Evolutionary conservation across 2,329 filamentous ascomycete genomes (phyloP).

Genomic region (Davidsoniella virescens): DNA sequence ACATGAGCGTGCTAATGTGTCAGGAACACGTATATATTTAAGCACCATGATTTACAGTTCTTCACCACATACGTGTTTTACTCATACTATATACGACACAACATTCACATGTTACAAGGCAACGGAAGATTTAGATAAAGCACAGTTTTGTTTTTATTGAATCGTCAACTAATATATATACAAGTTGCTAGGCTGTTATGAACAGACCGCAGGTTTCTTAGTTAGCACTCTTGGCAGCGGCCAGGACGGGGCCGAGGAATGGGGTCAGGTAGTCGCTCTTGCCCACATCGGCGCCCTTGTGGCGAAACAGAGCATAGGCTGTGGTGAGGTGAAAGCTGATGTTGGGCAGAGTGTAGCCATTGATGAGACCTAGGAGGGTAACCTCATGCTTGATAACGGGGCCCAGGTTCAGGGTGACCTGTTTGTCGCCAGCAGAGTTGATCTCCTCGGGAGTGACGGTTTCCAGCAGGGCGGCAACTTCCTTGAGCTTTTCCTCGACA

Average conservation of each 20-base stretch:
- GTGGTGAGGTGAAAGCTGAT: slow-evolving; percentile 43
- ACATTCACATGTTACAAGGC: too few relatives aligned
- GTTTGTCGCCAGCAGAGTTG: slow-evolving; percentile 18
- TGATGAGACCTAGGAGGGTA: slow-evolving; percentile 13
- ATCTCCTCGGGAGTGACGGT: slow-evolving; percentile 15
- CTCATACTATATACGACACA: too few relatives aligned
- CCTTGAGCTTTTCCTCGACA: slow-evolving; percentile 2
- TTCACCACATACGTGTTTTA: too few relatives aligned
- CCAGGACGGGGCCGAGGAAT: slow-evolving; percentile 8
- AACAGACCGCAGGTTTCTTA: too few relatives aligned
- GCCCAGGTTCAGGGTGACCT: slow-evolving; percentile 18
- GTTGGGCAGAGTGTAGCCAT: slow-evolving; percentile 35
- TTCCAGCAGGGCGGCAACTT: slow-evolving; percentile 2
- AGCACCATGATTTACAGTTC: too few relatives aligned
- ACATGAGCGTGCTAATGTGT: too few relatives aligned
- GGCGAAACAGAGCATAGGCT: slow-evolving; percentile 39
- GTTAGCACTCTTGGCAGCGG: neutral
- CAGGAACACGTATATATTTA: too few relatives aligned
- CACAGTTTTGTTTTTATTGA: neutral
- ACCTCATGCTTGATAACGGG: slow-evolving; percentile 13
- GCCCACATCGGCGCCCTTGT: slow-evolving; percentile 39
- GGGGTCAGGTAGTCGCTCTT: slow-evolving; percentile 33
- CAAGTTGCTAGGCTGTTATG: too few relatives aligned
- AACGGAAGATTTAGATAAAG: too few relatives aligned
- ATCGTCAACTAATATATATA: neutral